Percentiles rank a stretch among this genome's conserved stretches.
Conservation (phyloP, 257 asterid genomes). For the Solanum appendiculatum region DNA sequence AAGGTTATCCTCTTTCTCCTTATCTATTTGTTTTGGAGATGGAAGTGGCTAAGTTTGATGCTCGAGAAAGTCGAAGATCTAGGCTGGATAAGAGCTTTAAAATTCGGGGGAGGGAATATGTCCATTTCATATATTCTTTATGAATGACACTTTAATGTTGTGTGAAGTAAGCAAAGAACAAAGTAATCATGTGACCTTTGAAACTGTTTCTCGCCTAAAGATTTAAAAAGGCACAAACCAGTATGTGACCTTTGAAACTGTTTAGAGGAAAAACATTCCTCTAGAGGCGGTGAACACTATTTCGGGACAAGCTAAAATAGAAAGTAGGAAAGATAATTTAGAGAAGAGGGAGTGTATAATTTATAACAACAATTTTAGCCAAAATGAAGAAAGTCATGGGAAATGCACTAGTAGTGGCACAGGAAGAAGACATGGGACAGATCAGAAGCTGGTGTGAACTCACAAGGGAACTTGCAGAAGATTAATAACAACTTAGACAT, state of each 20-base stretch:
- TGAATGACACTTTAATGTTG: not conserved
- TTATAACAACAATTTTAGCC: not conserved
- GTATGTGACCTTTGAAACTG: not conserved
- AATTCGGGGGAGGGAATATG: not conserved
- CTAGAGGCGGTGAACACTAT: not conserved
- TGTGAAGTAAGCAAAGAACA: not conserved
- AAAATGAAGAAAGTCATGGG: not conserved
- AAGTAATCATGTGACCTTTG: not conserved
- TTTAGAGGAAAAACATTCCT: not conserved
- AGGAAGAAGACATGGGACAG: not conserved
- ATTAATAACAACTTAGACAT: not conserved
- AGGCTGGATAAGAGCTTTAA: not conserved
- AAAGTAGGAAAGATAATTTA: not conserved
- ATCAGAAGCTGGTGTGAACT: not conserved
- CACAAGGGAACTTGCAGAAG: not conserved
- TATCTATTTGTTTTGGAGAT: not conserved
- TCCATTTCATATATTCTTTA: too few relatives aligned
- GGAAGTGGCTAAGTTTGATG: not conserved
- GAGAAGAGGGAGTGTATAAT: not conserved
- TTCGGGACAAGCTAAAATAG: not conserved
- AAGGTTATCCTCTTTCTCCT: not conserved
- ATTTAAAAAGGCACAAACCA: not conserved
- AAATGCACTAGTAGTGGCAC: not conserved
- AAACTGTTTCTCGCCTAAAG: not conserved
- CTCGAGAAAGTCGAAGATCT: not conserved